Evolutionary conservation across 305 asterid genomes (phyloP), one percentile per base, ranked within the genome.

Genomic region (Solanum aculeatissimum): DNA sequence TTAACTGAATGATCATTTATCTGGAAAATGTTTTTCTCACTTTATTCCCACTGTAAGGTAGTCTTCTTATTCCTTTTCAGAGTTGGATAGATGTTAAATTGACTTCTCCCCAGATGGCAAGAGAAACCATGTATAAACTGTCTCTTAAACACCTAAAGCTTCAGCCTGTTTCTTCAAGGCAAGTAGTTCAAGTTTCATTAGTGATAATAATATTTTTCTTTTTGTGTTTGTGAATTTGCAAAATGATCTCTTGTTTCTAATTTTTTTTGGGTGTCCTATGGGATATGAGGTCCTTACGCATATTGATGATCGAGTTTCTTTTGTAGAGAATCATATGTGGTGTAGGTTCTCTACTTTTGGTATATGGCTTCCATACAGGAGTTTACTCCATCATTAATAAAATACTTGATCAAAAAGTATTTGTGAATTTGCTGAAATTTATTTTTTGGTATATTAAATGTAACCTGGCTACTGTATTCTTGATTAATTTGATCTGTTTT

Each of bases 51-150:
- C 19, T 27, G 80, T 49, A n/a, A 62, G 25, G 16, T 84, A 27
- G 25, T 42, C 60, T 81, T 66, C 32, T 81, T 55, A 32, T 84
- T 74, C 54, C n/a, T 65, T 92, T 87, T 86, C 91, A 97, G 99
- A 91, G 91, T 80, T 97, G 99, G 98, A 84, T 94, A 60, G 98
- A 97, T 89, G 95, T 97, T 87, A 95, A 97, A 88, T 87, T 97
- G 91, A 95, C 96, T 65, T 97, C 98, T 85, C 98, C 98, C 82
- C 98, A 97, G 90, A 97, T 97, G 99, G 92, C 84, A 65, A 92
- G 98, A 92, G 98, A 94, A 92, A 92, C 93, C 54, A 83, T 89
- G 91, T 97, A 92, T 88, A 97, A 97, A 89, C 42, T 95, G 91
- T 92, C 98, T 2, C 92, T 95, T 53, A 92, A 92, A 87, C 83